These are phyloP conservation scores for Mortierella hygrophila DNA, from an alignment of 192 early-diverging fungal species.

Conservation along the genomic window DNA sequence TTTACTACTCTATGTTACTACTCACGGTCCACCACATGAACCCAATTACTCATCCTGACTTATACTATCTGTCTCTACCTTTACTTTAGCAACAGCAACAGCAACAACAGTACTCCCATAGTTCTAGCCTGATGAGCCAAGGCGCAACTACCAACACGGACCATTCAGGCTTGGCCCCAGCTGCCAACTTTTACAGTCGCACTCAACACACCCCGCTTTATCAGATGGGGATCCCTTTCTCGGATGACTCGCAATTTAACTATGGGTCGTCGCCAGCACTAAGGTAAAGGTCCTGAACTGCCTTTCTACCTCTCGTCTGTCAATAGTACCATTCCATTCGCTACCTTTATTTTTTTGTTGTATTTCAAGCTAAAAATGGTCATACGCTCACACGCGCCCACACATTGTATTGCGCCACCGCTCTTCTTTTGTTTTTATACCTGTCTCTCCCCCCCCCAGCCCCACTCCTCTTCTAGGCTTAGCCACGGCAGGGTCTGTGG, in stretches of 20 bases:
- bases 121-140: neutral
- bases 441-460: neutral
- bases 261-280: conserved; percentile 16
- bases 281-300: conserved; percentile 4
- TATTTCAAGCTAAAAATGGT: neutral
- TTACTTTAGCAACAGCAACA: neutral
- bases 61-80: neutral
- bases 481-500: neutral
- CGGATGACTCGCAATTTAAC: conserved; percentile 16
- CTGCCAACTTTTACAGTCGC: conserved; percentile 31
- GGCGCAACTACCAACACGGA: neutral
- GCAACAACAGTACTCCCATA: neutral
- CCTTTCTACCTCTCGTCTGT: neutral
- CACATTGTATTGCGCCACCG: neutral
- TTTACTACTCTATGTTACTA: neutral
- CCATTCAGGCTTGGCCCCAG: conserved; percentile 1
- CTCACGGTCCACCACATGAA: neutral
- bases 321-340: neutral
- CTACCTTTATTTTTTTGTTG: neutral
- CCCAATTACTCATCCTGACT: neutral
- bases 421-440: neutral
- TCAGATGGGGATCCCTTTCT: conserved; percentile 30
- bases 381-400: neutral
- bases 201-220: conserved; percentile 39
- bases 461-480: neutral